Base-by-base conservation (phyloP, 164 flowering plant species). In the Vitis vinifera region DNA sequence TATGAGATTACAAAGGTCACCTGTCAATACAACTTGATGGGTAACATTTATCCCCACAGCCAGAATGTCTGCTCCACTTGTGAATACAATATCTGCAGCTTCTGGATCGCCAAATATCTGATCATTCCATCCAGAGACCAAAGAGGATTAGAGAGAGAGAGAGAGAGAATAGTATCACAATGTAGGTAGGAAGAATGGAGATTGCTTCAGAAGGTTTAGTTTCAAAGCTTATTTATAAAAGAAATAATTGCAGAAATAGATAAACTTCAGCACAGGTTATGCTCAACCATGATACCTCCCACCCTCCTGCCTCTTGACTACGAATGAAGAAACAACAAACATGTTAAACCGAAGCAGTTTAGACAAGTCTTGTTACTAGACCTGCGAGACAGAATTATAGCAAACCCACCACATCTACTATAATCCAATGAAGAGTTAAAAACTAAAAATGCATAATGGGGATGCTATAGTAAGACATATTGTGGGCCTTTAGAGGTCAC, bases 31-130 rank as follows among this genome's bases (percentile, higher is more conserved):
- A 70, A 95, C 94, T 85, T 95, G 98, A 80, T 91, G 97, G 8
- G 99, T 95, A 55, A 95, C 88, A 81, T 95, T 95, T 55, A 95
- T 79, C 19, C 99, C 99, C 48, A 92, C 82, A 61, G 93, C 94
- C 71, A 92, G 61, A 73, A 95, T 71, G 71, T 95, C 92, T 27
- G 97, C 98, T 68, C 99, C 99, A 73, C 97, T 75, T 13, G 93
- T 91, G 77, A 91, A 91, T 14, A 95, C 99, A 76, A 91, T 74
- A 79, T 95, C 99, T 52, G 98, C 99, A 71, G 99, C 95, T 68
- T 95, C 98, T 57, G 99, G 99, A 77, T 95, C 99, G 10, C 97
- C 94, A 83, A 87, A 87, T 59, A 91, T 87, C 98, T 95, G 81
- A 53, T 65, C 44, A 53, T 12, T 64, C 64, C 69, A 72, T 51